Base-by-base conservation (phyloP, 2,329 filamentous ascomycete species). In the Stemphylium beticola region DNA sequence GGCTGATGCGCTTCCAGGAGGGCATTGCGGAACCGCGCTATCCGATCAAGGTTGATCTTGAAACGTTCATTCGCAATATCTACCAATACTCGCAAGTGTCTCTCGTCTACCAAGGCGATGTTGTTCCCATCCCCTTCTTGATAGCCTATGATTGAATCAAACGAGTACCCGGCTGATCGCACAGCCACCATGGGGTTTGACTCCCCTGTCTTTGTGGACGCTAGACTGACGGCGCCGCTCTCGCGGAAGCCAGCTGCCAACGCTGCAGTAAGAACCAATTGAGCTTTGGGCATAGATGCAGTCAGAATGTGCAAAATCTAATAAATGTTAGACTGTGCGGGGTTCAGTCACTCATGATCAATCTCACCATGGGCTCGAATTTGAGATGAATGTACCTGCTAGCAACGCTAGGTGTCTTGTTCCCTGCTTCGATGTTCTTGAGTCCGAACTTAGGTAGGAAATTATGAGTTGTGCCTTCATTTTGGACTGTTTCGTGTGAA, bases 241-340 rank as follows among this genome's bases (percentile, higher is more conserved):
- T 98, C 93, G 12, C 93, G 87, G 72, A 97, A 97, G 0, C 93
- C 93, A 4, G 92, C 89, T 64, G 87, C 85, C 9, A 93, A 81
- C 1, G 90, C 93, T 39, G 90, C 90, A 10, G 87, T 82, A 12
- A 96, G 83, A 15, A 96, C 81, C 8, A 84, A 80, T 62, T 96
- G 89, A 4, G 93, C 92, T 65, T 93, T 85, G 11, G 83, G 76
- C 0, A 87, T 80, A 0, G 91, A 93, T 14, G 92, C 86, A 5
- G 91, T 87, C 66, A 96, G 83, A 38, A 98, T 82, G 65, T 98
- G 93, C 0, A 98, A 84, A 63, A 97, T 96, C 93, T 96, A 58
- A 17, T 9, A 29, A 20, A 14, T 20, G 41, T 77, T 56, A 69
- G 73, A 51, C 22, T 39, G 48, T 49, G 53, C 34, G 17, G 38